Base-by-base conservation (phyloP, 306 rosid species). In the Argentina anserina region DNA sequence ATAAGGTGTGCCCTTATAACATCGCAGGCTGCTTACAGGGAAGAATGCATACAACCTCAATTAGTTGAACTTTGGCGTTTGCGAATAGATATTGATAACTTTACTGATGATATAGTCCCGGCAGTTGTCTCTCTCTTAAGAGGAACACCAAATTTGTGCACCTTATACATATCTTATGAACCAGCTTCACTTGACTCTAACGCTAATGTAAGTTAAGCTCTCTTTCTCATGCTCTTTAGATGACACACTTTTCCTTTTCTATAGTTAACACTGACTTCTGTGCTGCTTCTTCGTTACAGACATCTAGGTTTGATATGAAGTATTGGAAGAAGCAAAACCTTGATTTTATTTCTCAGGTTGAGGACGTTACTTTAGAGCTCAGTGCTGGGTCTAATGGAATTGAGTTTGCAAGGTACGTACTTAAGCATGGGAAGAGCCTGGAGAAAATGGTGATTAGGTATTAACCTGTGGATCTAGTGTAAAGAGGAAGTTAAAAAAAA, bases 81-180 rank as follows among this genome's bases (percentile, higher is more conserved):
- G 55, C 5, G 7, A 25, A 26, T 66, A 21, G 0, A 2, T 28
- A 15, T 42, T 18, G 55, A 31, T 26, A 43, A 15, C 3, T 42
- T 42, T 12, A 1, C 10, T 25, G 55, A 66, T 5, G 25, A 42
- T 49, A 9, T 65, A 14, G 49, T 65, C 34, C 52, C 70, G 26
- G 50, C 70, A 11, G 26, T 40, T 2, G 69, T 65, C 34, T 65
- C 33, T 25, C 70, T 65, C 42, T 65, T 65, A 7, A 39, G 70
- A 23, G 70, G 70, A 65, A 41, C 28, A 10, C 70, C 52, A n/a
- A 65, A 65, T 40, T 42, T 41, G 23, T 13, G 49, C 15, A 39
- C 9, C 28, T 23, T 65, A 14, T 41, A 12, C n/a, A 40, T 65
- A 0, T 8, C 8, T 7, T 11, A 7, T 2, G 42, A 65, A 4